Evolutionary conservation across 1,139 yeast genomes (phyloP), one percentile per base, ranked within the genome.

Genomic region (Cylindricascospora bacillispora): DNA sequence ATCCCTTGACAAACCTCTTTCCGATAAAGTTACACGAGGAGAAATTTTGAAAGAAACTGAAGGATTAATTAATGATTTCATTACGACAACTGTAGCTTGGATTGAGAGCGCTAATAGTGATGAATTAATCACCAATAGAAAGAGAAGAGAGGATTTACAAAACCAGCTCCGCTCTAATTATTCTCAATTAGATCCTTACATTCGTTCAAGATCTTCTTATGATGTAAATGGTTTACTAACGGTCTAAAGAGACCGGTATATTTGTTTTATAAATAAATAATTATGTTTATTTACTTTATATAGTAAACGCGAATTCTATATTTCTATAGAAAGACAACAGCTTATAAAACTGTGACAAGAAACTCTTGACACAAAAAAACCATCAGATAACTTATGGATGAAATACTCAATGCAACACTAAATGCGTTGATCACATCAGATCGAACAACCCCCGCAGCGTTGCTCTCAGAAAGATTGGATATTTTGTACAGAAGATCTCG

Each of bases 1-100:
- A 19, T 58, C 62, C 16, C 55, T 57, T 13, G 76, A 70, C 37
- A 66, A 65, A 38, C 61, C 57, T 20, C 44, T 58, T 28, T 40
- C 49, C 15, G 75, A 72, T 39, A 6, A 52, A 6, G 63, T 41
- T 15, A 58, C 62, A 2, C 60, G 64, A 31, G 67, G 63, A 19
- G 48, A 51, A 29, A 37, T 68, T 3, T 45, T 56, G 31, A 53
- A 51, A 6, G 70, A 71, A 44, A 68, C 92, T 41, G 49, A 58
- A 11, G 54, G 57, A 16, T 49, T 75, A 24, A 59, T 62, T 26
- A 56, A 63, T 13, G 49, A 59, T 25, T 76, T 73, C 41, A 61
- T 75, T 33, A 63, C 64, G 15, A 60, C 70, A 13, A 81, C 93
- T 1, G 62, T 68, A 18, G 58, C 60, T 34, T 83, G 94, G 94